These are phyloP conservation scores for Bipolaris victoriae DNA, from an alignment of 2,329 filamentous ascomycete species.

Conservation along the genomic window DNA sequence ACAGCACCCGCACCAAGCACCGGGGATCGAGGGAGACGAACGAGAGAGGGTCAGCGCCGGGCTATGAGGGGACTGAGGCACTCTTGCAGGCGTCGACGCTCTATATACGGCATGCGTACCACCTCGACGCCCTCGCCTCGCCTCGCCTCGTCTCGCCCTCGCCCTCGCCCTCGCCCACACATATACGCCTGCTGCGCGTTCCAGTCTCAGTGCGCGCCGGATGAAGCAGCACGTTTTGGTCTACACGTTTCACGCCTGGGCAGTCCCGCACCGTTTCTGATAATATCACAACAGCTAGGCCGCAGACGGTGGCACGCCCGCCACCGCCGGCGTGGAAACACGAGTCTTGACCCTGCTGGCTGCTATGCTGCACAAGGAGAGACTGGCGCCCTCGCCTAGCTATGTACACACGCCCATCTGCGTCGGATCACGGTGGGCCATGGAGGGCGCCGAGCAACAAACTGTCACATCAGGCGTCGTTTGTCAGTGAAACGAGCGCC, in stretches of 20 bases:
- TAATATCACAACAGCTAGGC: slow-evolving; percentile 7
- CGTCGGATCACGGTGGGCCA: background rate
- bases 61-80: slow-evolving; percentile 12
- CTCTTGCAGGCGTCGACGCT: slow-evolving; percentile 10
- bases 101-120: slow-evolving; percentile 14
- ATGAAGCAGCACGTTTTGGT: slow-evolving; percentile 33
- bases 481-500: slow-evolving; percentile 10
- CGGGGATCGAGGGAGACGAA: background rate
- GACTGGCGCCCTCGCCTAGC: too few species aligned
- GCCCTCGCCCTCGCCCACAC: too few species aligned
- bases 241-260: slow-evolving; percentile 29
- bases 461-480: background rate
- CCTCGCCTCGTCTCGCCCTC: too few species aligned
- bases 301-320: slow-evolving; percentile 6
- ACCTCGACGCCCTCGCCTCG: too few species aligned
- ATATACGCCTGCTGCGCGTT: background rate
- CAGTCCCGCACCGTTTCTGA: slow-evolving; percentile 11
- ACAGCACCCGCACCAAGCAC: slow-evolving; percentile 15
- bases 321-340: slow-evolving; percentile 1
- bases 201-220: slow-evolving; percentile 30
- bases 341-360: background rate
- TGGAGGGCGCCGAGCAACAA: too few species aligned
- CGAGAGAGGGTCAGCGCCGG: slow-evolving; percentile 10
- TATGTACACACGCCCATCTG: too few species aligned
- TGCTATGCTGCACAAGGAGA: background rate